Base-by-base conservation (phyloP, 129 eudicot genomes). In the Chrysanthemum lavandulifolium region DNA sequence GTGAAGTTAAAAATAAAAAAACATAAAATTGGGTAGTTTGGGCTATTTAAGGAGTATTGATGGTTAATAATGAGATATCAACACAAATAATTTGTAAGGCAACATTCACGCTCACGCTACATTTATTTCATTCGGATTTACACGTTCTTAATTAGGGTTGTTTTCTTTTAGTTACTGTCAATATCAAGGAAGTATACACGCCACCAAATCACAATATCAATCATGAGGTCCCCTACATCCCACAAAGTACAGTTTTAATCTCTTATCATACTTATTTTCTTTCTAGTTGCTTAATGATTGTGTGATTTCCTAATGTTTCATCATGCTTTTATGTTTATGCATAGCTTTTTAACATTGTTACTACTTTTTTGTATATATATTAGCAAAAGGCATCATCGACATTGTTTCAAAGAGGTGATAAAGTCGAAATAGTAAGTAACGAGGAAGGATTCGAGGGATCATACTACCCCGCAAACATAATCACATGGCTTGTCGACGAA, bases 361-460 rank as follows among this genome's bases (percentile, higher is more conserved):
- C 4, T 2, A 29, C 31, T 29, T 29, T 29, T 29, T 29, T 29
- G 1, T 23, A 23, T 23, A 23, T 23, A 23, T 23, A 23, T 23
- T 23, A 23, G 25, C 25, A 23, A 23, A 23, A 23, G 51, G 12
- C 71, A 51, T 21, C 80, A 58, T 58, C 68, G 5, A 21, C 50
- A 7, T 12, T 61, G 50, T 84, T 69, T 48, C 2, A 49, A 55
- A 77, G 88, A 60, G 91, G 91, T 15, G 78, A 78, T 5, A 62
- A 21, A 21, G 83, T 86, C 11, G 91, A 86, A 78, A 65, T 86
- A 4, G 10, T 49, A 31, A 74, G 82, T 78, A 61, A 65, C 13
- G 86, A 80, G 2, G 78, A 80, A 0, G 91, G 91, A 15, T 86
- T 80, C 36, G 14, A 55, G 36, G 87, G 87, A 14, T 81, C 94